Evolutionary conservation across 768 basidiomycete genomes (phyloP).

Genomic region (Termitomyces bulborhizus): DNA sequence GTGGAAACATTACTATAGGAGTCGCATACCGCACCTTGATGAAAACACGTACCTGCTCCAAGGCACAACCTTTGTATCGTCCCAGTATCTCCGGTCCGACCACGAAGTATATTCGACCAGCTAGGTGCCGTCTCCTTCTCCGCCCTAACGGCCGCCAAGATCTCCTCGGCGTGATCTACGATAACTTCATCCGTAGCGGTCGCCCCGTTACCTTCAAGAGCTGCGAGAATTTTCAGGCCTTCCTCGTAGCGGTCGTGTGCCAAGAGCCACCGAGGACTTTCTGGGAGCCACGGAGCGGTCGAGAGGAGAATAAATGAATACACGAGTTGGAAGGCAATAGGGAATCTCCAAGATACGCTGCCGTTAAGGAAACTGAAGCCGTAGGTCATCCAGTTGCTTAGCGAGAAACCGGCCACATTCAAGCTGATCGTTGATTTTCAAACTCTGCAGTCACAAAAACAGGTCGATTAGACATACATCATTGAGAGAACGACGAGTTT

Average conservation of each 20-base stretch:
- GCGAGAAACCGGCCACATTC: conserved; percentile 45
- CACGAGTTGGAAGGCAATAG: conserved; percentile 43
- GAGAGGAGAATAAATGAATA: conserved; percentile 38
- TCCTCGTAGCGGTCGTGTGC: conserved; percentile 38
- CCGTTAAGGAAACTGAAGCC: conserved; percentile 40
- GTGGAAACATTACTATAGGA: background rate
- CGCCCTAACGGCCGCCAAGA: conserved; percentile 36
- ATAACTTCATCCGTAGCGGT: conserved; percentile 30
- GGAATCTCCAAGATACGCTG: conserved; percentile 42
- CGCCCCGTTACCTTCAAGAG: conserved; percentile 33
- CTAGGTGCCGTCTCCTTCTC: conserved; percentile 35
- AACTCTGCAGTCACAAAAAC: background rate
- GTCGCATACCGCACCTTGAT: background rate
- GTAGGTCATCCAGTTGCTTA: conserved; percentile 51
- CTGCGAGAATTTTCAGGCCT: conserved; percentile 34
- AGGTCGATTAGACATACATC: conserved; percentile 28
- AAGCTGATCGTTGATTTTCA: conserved; percentile 19
- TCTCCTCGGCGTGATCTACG: conserved; percentile 31
- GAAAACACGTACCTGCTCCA: conserved; percentile 28
- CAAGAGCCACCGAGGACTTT: conserved; percentile 43
- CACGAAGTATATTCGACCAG: conserved; percentile 35
- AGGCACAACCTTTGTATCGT: conserved; percentile 38
- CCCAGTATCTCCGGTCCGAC: conserved; percentile 36
- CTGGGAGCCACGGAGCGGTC: conserved; percentile 44
- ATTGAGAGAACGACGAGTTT: conserved; percentile 44